Evolutionary conservation across 2,329 filamentous ascomycete species (phyloP), one percentile per base, ranked within the genome.

Genomic region (Fusarium metavorans): DNA sequence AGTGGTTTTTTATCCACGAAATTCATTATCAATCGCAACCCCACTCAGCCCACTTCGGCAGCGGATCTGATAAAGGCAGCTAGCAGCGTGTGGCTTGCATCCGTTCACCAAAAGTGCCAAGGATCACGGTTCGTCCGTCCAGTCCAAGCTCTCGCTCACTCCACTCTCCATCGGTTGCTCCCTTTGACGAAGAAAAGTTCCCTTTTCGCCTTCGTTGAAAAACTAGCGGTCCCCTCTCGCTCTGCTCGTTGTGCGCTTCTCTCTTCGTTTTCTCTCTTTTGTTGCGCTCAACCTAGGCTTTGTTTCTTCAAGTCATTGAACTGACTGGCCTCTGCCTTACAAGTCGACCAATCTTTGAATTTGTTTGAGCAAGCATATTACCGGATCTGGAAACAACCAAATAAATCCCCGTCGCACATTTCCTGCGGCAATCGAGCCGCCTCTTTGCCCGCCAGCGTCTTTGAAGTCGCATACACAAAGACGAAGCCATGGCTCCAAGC

Each of bases 21-120:
- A 74, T 67, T 39, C 66, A 72, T 75, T 75, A 72, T 74, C 72
- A 74, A 74, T 72, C 72, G 65, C 59, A 39, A 43, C 54, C 48
- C 72, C 72, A 74, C 72, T 66, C 39, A 20, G 35, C 11, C 68
- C 48, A 58, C 61, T 60, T 62, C 48, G 32, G 23, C 39, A 57
- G 64, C 72, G 72, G 72, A 74, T 74, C 72, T 75, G 72, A 74
- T 74, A 74, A 74, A 74, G 67, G 61, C 43, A 54, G 54, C 71
- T 75, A 75, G 69, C 16, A 63, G 11, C 63, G 32, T 73, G 61
- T 64, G 62, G 61, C 62, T 64, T 64, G 61, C 48, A 64, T 32
- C 48, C 48, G 27, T 64, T 64, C 34, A 32, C 52, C 61, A 39
- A 57, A 34, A 64, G 30, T 27, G 67, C 73, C 73, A 71, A 74